phyloP scores from a whole-genome alignment of 2,329 filamentous ascomycete genomes.

The Venturia pyrina region DNA sequence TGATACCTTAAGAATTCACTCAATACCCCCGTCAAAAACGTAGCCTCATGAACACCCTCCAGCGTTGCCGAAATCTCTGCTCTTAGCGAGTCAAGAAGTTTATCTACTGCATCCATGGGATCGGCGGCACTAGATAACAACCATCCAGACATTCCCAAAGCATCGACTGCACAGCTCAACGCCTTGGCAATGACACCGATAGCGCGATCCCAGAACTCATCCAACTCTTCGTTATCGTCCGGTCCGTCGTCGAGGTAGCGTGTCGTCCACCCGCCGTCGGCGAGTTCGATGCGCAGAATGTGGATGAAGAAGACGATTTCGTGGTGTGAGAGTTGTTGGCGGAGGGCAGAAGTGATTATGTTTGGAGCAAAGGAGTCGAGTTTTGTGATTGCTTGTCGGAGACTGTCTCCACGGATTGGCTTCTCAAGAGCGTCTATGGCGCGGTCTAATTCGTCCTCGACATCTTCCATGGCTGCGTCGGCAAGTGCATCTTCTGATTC shows the following conservation, averaged over 20 bases:
- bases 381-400: conserved; percentile 60
- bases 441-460: conserved; percentile 51
- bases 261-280: conserved; percentile 66
- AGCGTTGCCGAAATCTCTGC: conserved; percentile 61
- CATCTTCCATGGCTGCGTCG: conserved; percentile 29
- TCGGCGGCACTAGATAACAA: conserved; percentile 44
- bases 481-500: conserved; percentile 27
- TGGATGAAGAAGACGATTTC: conserved; percentile 64
- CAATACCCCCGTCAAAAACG: conserved; percentile 53
- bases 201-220: conserved; percentile 53
- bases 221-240: conserved; percentile 32
- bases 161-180: conserved; percentile 63
- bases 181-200: conserved; percentile 63
- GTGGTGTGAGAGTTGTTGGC: conserved; percentile 52
- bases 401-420: conserved; percentile 50
- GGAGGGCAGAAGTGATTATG: conserved; percentile 53
- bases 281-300: conserved; percentile 61
- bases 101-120: conserved; percentile 46
- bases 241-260: conserved; percentile 54
- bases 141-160: conserved; percentile 66
- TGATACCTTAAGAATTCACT: conserved; percentile 56
- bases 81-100: conserved; percentile 56
- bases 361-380: conserved; percentile 55
- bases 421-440: conserved; percentile 58
- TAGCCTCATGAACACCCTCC: conserved; percentile 60